Base-by-base conservation (phyloP, 192 early-diverging fungal genomes). In the Coemansia sp. region DNA sequence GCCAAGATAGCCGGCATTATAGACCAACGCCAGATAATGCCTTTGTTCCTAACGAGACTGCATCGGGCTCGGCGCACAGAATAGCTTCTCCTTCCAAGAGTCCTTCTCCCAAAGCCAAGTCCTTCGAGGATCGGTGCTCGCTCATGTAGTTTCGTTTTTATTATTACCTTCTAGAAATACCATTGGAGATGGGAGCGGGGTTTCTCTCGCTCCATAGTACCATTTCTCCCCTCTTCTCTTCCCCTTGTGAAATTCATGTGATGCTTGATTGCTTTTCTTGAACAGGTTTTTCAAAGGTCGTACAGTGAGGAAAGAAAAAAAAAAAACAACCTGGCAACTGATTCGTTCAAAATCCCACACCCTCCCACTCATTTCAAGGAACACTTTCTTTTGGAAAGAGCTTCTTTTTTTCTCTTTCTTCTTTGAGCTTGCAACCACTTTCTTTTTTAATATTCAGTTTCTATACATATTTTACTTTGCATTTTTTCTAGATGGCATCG, bases 401-500 rank as follows among this genome's bases (percentile, higher is more conserved):
- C 5, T 53, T 7, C 26, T 26, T 23, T 11, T 53, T 21, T 49
- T 20, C 18, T 49, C 18, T n/a, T 15, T 48, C 45, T 15, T 48
- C 45, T 15, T 15, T 48, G n/a, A n/a, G 30, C 46, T 36, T 60
- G 20, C n/a, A n/a, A n/a, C n/a, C 44, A 41, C 44, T 63, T 62
- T 70, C 33, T n/a, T 62, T 38, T 12, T 51, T 64, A 65, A 55
- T 52, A 18, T 18, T 63, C 36, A 53, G 7, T 60, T 9, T 2
- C 41, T 52, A 62, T 30, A n/a, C 18, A 43, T 49, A 16, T 59
- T 63, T 63, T 63, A 38, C n/a, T 35, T 21, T 41, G 51, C 35
- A 2, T 51, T 52, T 35, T 68, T 56, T 4, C 23, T 8, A 23
- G 65, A 84, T 84, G 82, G 53, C 82, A 4, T 84, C 81, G n/a